A percentile compares a stretch with the other conserved stretches of the same genome.
Conservation (phyloP, 164 flowering plant genomes). For the Platanus orientalis region DNA sequence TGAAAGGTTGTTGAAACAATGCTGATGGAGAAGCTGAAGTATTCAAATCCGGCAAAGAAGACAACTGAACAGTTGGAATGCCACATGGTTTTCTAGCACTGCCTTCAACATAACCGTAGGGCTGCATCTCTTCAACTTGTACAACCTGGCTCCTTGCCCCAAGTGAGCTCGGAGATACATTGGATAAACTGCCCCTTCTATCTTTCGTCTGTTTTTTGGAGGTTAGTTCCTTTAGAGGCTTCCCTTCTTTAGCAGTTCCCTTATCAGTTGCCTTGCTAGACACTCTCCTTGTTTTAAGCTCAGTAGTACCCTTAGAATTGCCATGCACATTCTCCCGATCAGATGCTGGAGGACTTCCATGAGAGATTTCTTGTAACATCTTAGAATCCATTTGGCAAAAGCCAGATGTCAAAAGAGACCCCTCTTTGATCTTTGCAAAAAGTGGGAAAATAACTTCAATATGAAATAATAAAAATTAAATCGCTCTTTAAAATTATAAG, state of each 20-base stretch:
- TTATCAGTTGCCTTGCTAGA: slow-evolving; percentile 40
- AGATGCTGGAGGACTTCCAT: slow-evolving; percentile 27
- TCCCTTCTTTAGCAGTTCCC: slow-evolving; percentile 43
- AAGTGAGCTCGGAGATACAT: slow-evolving; percentile 25
- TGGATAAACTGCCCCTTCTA: slow-evolving; percentile 27
- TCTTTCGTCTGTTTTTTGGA: slow-evolving; percentile 27
- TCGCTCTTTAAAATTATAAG: not conserved
- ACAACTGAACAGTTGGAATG: slow-evolving; percentile 30
- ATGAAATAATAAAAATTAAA: not conserved
- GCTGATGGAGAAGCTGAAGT: slow-evolving; percentile 42
- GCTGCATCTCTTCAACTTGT: slow-evolving; percentile 33
- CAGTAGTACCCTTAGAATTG: slow-evolving; percentile 32
- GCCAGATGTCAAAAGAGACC: slow-evolving; percentile 26
- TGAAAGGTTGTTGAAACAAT: slow-evolving; percentile 66
- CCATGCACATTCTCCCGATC: slow-evolving; percentile 23
- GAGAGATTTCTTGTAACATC: slow-evolving; percentile 27
- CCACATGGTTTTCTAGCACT: slow-evolving; percentile 33
- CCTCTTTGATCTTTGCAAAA: slow-evolving; percentile 31
- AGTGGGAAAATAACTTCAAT: slow-evolving; percentile 1
- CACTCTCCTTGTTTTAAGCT: slow-evolving; percentile 42
- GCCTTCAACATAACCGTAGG: slow-evolving; percentile 28
- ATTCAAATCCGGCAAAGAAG: slow-evolving; percentile 64
- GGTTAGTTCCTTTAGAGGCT: slow-evolving; percentile 30
- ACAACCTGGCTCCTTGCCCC: slow-evolving; percentile 24
- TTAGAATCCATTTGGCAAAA: slow-evolving; percentile 23